phyloP scores from a whole-genome alignment of 805 yeast species.

The Saccharomycopsis javanensis region DNA sequence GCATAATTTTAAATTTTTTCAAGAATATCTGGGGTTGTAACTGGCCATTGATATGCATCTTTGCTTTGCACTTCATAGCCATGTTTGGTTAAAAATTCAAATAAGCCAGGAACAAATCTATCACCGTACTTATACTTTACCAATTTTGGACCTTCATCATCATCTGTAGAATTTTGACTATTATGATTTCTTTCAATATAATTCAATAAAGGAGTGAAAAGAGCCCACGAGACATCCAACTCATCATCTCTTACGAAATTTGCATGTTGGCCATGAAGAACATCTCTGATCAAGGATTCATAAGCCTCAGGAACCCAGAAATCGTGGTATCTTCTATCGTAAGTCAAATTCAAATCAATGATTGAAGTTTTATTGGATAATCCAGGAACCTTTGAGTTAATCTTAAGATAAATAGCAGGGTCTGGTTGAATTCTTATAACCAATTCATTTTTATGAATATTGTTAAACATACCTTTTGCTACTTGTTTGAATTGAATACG shows the following conservation, averaged over 20 bases:
- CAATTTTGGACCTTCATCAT: slow-evolving; percentile 57
- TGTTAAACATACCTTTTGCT: slow-evolving; percentile 69
- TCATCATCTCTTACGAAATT: slow-evolving; percentile 98
- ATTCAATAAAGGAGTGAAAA: slow-evolving; percentile 86
- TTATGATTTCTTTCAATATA: slow-evolving; percentile 42
- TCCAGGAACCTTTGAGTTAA: slow-evolving; percentile 92
- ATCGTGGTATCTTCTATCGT: slow-evolving; percentile 68
- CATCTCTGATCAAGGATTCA: slow-evolving; percentile 89
- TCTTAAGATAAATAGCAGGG: slow-evolving; percentile 87
- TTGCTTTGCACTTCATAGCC: slow-evolving; percentile 62
- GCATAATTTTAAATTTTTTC: slow-evolving; percentile 12
- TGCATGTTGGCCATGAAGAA: slow-evolving; percentile 85
- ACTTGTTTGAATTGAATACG: slow-evolving; percentile 87
- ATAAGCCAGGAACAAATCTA: slow-evolving; percentile 70
- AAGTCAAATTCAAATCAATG: slow-evolving; percentile 86
- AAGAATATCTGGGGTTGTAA: slow-evolving; percentile 39
- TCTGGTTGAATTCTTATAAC: slow-evolving; percentile 91
- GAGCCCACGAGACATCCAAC: slow-evolving; percentile 83
- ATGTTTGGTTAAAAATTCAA: slow-evolving; percentile 51
- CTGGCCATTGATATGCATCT: slow-evolving; percentile 84
- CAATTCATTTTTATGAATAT: slow-evolving; percentile 82
- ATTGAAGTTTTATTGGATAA: slow-evolving; percentile 70
- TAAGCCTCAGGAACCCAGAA: slow-evolving; percentile 97
- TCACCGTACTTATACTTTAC: slow-evolving; percentile 76
- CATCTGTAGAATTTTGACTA: slow-evolving; percentile 14